Evolutionary conservation across 768 basidiomycete species (phyloP).

Genomic region (Amanita polypyramis): DNA sequence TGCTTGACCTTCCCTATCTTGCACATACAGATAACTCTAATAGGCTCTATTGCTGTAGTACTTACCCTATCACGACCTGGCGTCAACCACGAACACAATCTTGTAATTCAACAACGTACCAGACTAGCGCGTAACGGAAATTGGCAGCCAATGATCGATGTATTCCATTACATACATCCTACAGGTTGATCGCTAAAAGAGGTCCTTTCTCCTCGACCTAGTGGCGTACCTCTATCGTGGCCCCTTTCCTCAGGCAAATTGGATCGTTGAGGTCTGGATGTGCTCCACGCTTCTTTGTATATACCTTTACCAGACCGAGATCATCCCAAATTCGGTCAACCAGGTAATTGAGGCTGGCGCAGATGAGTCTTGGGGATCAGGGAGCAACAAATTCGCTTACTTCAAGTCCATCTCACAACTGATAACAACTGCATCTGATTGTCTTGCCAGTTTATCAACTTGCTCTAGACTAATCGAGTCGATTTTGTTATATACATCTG

Average conservation of each 20-base stretch:
- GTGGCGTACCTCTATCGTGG: conserved; percentile 71
- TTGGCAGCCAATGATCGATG: conserved; percentile 84
- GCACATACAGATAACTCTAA: neutral
- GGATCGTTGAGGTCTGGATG: conserved; percentile 90
- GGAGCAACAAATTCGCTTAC: conserved; percentile 26
- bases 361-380: neutral
- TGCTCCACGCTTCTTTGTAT: conserved; percentile 95
- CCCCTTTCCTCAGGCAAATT: conserved; percentile 81
- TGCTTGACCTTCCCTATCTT: conserved; percentile 80
- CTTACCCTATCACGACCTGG: conserved; percentile 1
- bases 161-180: conserved; percentile 89
- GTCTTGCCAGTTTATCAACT: conserved; percentile 72
- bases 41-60: neutral
- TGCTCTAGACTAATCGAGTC: conserved; percentile 80
- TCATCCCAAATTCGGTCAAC: conserved; percentile 74
- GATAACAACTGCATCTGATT: conserved; percentile 85
- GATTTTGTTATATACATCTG: conserved; percentile 95
- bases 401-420: conserved; percentile 94
- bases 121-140: conserved; percentile 92
- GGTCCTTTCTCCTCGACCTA: neutral
- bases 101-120: conserved; percentile 36
- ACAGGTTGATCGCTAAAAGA: neutral
- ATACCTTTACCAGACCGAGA: conserved; percentile 78
- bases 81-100: neutral
- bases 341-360: conserved; percentile 53